Evolutionary conservation across 495 filamentous ascomycete species (phyloP).

Genomic region (Neurospora tetraspora): DNA sequence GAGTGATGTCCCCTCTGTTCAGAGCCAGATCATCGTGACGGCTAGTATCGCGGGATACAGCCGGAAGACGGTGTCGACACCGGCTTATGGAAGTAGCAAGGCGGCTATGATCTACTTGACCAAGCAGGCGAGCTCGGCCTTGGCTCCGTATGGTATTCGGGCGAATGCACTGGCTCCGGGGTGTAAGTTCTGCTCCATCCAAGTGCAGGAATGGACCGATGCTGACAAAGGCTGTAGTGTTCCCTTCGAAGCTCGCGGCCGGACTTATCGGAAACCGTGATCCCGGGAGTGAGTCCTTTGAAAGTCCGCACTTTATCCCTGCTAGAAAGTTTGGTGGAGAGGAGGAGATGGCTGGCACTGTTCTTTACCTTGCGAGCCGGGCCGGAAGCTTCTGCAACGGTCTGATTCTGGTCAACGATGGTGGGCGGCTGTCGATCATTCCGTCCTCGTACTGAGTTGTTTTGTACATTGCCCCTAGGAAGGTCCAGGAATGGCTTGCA

Average conservation of each 20-base stretch:
- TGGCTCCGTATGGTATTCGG: slow-evolving; percentile 46
- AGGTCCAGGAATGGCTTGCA: neutral
- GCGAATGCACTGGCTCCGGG: slow-evolving; percentile 58
- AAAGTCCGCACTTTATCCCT: slow-evolving; percentile 35
- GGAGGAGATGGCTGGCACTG: slow-evolving; percentile 48
- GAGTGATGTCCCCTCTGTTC: slow-evolving; percentile 29
- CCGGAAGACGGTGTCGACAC: slow-evolving; percentile 27
- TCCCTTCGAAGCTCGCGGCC: slow-evolving; percentile 45
- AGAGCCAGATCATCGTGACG: slow-evolving; percentile 46
- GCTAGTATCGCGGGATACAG: slow-evolving; percentile 45
- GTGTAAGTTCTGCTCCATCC: slow-evolving; percentile 20
- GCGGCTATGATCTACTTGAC: slow-evolving; percentile 50
- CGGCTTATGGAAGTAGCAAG: slow-evolving; percentile 53
- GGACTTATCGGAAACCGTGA: slow-evolving; percentile 27
- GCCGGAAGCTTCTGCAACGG: slow-evolving; percentile 52
- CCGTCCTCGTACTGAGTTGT: slow-evolving; percentile 34
- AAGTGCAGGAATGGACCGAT: neutral
- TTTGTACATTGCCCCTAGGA: neutral
- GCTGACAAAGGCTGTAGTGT: slow-evolving; percentile 34
- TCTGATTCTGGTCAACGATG: slow-evolving; percentile 44
- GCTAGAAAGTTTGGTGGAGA: slow-evolving; percentile 38
- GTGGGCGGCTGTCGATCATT: slow-evolving; percentile 40
- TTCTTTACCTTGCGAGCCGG: slow-evolving; percentile 47
- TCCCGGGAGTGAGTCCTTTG: slow-evolving; percentile 25
- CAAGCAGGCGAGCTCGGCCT: slow-evolving; percentile 45